A percentile compares a stretch with the other conserved stretches of the same genome.
Evolutionary conservation across 2,329 filamentous ascomycete species (phyloP).

Genomic region (Trichoderma afroharzianum): DNA sequence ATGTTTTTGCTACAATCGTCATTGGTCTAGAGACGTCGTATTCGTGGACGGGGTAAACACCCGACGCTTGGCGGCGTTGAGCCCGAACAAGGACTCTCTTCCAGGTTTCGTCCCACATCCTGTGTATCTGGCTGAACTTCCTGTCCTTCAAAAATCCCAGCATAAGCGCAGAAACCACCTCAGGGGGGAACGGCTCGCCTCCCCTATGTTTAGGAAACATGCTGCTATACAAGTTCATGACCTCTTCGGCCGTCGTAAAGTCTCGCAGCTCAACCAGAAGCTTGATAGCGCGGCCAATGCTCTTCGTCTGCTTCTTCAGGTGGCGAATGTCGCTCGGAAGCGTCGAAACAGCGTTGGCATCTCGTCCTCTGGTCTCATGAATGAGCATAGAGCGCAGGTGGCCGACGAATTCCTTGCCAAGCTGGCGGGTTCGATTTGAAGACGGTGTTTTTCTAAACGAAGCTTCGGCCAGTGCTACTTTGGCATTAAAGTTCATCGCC

Average conservation of each 20-base stretch:
- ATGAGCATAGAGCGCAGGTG: constrained; percentile 27
- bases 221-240: constrained; percentile 53
- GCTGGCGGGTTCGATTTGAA: constrained; percentile 23
- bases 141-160: constrained; percentile 55
- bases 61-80: constrained; percentile 22
- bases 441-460: constrained; percentile 28
- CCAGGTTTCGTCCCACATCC: constrained; percentile 64
- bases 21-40: constrained; percentile 51
- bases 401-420: constrained; percentile 30
- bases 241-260: constrained; percentile 52
- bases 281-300: constrained; percentile 32
- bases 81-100: constrained; percentile 43
- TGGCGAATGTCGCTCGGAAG: constrained; percentile 22
- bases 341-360: not conserved
- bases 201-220: constrained; percentile 35
- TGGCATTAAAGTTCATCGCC: constrained; percentile 40
- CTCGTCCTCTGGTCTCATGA: not conserved
- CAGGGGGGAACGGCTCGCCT: constrained; percentile 43
- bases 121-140: constrained; percentile 57
- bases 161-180: constrained; percentile 66
- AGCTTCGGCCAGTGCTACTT: constrained; percentile 43
- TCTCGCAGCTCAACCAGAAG: constrained; percentile 37
- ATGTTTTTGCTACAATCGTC: constrained; percentile 46
- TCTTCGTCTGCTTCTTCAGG: constrained; percentile 27
- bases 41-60: constrained; percentile 46